phyloP scores from a whole-genome alignment of 2,329 filamentous ascomycete species.

The Fusarium subglutinans region DNA sequence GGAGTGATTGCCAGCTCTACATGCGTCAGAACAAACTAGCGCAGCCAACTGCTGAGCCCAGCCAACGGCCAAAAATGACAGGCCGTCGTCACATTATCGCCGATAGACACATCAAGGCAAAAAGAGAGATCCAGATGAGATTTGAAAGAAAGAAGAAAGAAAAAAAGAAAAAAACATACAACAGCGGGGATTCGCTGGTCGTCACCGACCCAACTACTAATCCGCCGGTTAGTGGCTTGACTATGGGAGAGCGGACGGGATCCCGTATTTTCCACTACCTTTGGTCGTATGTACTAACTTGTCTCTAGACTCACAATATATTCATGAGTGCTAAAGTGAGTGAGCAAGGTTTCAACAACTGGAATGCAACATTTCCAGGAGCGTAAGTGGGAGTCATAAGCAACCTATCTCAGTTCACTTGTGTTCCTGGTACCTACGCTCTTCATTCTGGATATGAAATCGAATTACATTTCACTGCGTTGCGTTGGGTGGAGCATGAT shows the following conservation, averaged over 20 bases:
- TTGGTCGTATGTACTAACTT: not conserved
- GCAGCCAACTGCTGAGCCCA: not conserved
- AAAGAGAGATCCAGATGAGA: too few species aligned
- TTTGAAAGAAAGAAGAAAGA: too few species aligned
- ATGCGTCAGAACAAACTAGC: not conserved
- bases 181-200: slow-evolving; percentile 10
- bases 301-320: not conserved
- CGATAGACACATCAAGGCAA: not conserved
- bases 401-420: not conserved
- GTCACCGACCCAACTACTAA: slow-evolving; percentile 18
- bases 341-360: not conserved
- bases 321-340: fast-evolving
- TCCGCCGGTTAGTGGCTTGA: slow-evolving; percentile 15
- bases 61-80: not conserved
- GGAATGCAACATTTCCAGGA: not conserved
- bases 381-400: not conserved
- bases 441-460: not conserved
- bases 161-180: slow-evolving; percentile 1
- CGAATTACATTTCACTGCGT: not conserved
- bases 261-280: slow-evolving; percentile 24
- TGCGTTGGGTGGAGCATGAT: not conserved
- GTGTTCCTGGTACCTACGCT: not conserved
- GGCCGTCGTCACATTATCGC: not conserved
- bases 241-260: slow-evolving; percentile 19
- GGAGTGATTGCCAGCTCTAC: not conserved